Base-by-base conservation (phyloP, 306 rosid species). In the Cucurbita maxima region DNA sequence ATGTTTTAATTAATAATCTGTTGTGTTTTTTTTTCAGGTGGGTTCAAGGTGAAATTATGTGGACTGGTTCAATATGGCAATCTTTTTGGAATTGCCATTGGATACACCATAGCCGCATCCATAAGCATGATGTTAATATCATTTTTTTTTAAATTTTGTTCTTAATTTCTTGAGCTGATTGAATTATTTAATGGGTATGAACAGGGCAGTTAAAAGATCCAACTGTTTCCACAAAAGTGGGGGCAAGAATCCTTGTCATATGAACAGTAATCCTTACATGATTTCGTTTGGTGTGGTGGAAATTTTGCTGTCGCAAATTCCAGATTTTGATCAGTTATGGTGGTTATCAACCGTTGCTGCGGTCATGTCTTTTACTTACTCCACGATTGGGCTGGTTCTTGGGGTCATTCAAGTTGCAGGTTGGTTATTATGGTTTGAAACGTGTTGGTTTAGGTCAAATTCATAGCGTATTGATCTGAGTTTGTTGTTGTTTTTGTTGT, bases 281-380 rank as follows among this genome's bases (percentile, higher is more conserved):
- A 82, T 90, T 72, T 58, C 85, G 37, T 88, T 87, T 72, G 95
- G 92, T 47, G 73, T 63, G 73, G 43, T 84, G 14, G 91, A 90
- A 77, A 71, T 88, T 66, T 43, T 88, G 61, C 84, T 90, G 50
- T 87, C 97, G 19, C 97, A 90, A 78, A 84, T 87, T 41, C 97
- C 92, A 20, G 78, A 88, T 78, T 90, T 90, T 70, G 92, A 87
- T 76, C 66, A 85, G 79, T 79, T 90, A 15, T 74, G 87, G 50
- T 88, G 95, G 97, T 77, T 90, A 38, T 90, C 97, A 16, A 9
- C 85, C 66, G 58, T 88, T 0, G 97, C 95, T 59, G 95, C 97
- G 61, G 58, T 87, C 69, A 90, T 84, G 89, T 90, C 97, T 63
- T 88, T 90, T 74, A 70, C 78, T 55, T 90, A 88, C 82, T 83